These are phyloP conservation scores for Penicillium ochrochloron DNA, from an alignment of 495 filamentous ascomycete genomes.

Conservation along the genomic window DNA sequence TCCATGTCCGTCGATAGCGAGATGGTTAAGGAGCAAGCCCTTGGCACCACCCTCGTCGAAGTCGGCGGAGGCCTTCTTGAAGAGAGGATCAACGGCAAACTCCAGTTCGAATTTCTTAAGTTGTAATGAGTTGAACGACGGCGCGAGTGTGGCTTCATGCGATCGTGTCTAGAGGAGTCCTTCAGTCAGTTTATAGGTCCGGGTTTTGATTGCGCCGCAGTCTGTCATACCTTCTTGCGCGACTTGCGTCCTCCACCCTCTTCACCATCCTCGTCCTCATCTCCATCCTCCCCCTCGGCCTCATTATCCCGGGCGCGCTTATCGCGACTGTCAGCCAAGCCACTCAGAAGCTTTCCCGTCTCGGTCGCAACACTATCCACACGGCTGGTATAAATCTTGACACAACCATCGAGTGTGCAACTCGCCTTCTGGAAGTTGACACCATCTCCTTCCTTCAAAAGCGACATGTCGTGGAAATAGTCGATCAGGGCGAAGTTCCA, in stretches of 20 bases:
- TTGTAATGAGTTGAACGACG: slow-evolving; percentile 84
- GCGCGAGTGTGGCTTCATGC: slow-evolving; percentile 88
- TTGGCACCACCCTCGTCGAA: slow-evolving; percentile 99
- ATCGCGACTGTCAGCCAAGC: slow-evolving; percentile 86
- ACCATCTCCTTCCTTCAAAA: slow-evolving; percentile 92
- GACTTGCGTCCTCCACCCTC: slow-evolving; percentile 76
- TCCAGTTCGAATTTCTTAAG: slow-evolving; percentile 98
- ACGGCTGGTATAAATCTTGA: slow-evolving; percentile 98
- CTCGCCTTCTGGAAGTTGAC: slow-evolving; percentile 99
- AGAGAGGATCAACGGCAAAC: slow-evolving; percentile 94
- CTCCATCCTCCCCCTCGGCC: slow-evolving; percentile 63
- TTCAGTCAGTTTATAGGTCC: slow-evolving; percentile 2
- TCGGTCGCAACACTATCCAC: slow-evolving; percentile 98
- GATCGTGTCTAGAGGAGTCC: slow-evolving; percentile 64
- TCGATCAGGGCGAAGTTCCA: slow-evolving; percentile 99
- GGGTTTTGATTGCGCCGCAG: background rate
- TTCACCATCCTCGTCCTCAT: slow-evolving; percentile 81
- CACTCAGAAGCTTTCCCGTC: slow-evolving; percentile 93
- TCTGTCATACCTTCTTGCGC: slow-evolving; percentile 67
- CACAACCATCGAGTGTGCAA: slow-evolving; percentile 96
- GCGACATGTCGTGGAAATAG: slow-evolving; percentile 99
- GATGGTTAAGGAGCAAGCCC: slow-evolving; percentile 90
- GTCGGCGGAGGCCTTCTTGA: slow-evolving; percentile 97
- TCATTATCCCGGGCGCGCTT: slow-evolving; percentile 73
- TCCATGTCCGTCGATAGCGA: slow-evolving; percentile 88